Evolutionary conservation across 805 yeast genomes (phyloP), one percentile per base, ranked within the genome.

Genomic region (Cyberlindnera subsufficiens): DNA sequence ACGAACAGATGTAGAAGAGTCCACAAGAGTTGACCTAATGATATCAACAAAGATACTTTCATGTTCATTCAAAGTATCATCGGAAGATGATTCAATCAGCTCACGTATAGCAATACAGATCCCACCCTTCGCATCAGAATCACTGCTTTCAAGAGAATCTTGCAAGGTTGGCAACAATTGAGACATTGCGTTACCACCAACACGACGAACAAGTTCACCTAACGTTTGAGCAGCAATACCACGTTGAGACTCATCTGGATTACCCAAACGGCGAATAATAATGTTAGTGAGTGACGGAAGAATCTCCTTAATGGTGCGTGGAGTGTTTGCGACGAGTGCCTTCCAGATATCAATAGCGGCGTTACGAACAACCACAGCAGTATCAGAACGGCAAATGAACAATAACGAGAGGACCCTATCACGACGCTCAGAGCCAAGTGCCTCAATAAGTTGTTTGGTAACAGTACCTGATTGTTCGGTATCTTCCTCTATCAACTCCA

Each of bases 331-430:
- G 40, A 93, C 97, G 59, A 93, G 71, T 0, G 96, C 88, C 67
- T 90, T 90, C 99, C 99, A 93, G 37, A 93, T 88, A 55, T 93
- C 96, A 46, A 87, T 78, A 11, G 98, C 82, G 20, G 95, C 86
- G 51, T 80, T 80, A 55, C 99, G 81, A 22, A 93, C 99, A 51
- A 81, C 73, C 53, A 87, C 87, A 32, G 93, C 77, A 32, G 81
- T 77, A 69, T 93, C 99, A 13, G 96, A 86, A 63, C 99, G 89
- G 64, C 97, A 90, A 30, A 93, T 80, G 63, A 89, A 93, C 53
- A 93, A 69, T n/a, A 90, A 72, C 1, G 97, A 77, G 54, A 93
- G 69, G 32, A 93, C 75, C 45, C 88, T 78, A 61, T 89, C 95
- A 58, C 97, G 83, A 59, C 96, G 86, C 6, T 85, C 95, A 51